A percentile compares a stretch with the other conserved stretches of the same genome.
These are phyloP conservation scores for Acanthamoeba quina DNA, from an alignment of 208 protist genomes.

Conservation along the genomic window DNA sequence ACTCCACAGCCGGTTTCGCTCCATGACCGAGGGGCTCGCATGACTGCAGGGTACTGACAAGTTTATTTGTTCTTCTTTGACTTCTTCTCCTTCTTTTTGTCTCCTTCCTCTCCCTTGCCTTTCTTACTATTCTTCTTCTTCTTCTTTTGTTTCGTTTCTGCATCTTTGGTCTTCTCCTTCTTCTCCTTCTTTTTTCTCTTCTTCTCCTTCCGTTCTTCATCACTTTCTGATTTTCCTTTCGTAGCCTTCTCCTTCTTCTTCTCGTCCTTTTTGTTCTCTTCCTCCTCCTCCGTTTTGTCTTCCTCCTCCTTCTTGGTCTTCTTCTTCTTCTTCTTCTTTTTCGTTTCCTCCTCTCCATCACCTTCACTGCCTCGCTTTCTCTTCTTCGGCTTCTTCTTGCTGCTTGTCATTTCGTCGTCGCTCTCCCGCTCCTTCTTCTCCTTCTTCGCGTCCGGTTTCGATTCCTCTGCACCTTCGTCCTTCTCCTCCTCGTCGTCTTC, in stretches of 20 bases:
- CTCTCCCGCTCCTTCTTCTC: background rate
- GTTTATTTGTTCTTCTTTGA: background rate
- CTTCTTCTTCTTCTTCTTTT: slow-evolving; percentile 1
- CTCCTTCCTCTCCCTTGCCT: background rate
- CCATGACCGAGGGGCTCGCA: no score
- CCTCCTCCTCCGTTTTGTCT: background rate
- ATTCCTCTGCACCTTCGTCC: background rate
- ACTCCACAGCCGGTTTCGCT: no score
- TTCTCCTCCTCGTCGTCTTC: background rate
- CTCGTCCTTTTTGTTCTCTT: background rate
- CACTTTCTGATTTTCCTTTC: background rate
- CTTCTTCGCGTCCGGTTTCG: background rate
- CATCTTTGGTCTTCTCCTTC: background rate
- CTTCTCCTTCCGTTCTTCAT: background rate
- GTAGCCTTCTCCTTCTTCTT: slow-evolving; percentile 14
- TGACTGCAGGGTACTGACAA: no score
- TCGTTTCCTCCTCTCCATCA: background rate
- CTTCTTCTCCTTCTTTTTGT: background rate
- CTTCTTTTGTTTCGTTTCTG: background rate
- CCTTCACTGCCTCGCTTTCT: background rate
- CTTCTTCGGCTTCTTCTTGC: background rate
- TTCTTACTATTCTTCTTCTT: slow-evolving; percentile 2
- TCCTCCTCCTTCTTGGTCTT: background rate
- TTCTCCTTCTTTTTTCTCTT: background rate
- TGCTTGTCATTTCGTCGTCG: background rate